Evolutionary conservation across 208 protist species (phyloP), one percentile per base, ranked within the genome.

Genomic region (Leishmania lainsoni): DNA sequence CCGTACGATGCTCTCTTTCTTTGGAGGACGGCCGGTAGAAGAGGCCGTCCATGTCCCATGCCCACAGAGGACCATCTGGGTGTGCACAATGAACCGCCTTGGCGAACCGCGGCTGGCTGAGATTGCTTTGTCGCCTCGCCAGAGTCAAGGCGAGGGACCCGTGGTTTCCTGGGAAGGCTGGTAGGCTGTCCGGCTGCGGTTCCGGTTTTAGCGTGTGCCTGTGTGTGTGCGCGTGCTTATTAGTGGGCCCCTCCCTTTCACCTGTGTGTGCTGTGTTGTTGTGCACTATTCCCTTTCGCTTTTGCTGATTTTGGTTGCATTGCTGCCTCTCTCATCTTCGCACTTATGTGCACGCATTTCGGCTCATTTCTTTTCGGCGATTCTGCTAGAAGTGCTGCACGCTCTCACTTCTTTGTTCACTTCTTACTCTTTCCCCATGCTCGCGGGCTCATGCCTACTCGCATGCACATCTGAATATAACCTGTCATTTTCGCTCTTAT

Each of bases 51-150:
- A 95, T 80, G 83, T 76, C 54, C 88, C 87, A 3, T 93, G 91
- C 75, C 92, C 93, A 14, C 93, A 97, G 74, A 83, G 92, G 5
- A 90, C 87, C 68, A 81, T 97, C 52, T 97, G 93, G 93, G 86
- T 85, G 65, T 97, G 91, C 81, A 94, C 90, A 42, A 92, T 90
- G 71, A 93, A 94, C 76, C 87, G 89, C 45, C 63, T 91, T 1
- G 90, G 90, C 6, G 88, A 93, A 75, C 90, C 89, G 58, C 87
- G 83, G 51, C 84, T 95, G 2, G 79, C 88, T 0, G 85, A 90
- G n/a, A 91, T 95, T 39, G 71, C 79, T 1, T 81, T 95, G 42
- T 75, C 83, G 3, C 89, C 85, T n/a, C 85, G 87, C 20, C 74
- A 72, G 2, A 78, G 48, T 16, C 49, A 68, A 45, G 51, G 49